A percentile compares a stretch with the other conserved stretches of the same genome.
Conservation (phyloP, 768 basidiomycete genomes). For the Cubamyces lactineus region DNA sequence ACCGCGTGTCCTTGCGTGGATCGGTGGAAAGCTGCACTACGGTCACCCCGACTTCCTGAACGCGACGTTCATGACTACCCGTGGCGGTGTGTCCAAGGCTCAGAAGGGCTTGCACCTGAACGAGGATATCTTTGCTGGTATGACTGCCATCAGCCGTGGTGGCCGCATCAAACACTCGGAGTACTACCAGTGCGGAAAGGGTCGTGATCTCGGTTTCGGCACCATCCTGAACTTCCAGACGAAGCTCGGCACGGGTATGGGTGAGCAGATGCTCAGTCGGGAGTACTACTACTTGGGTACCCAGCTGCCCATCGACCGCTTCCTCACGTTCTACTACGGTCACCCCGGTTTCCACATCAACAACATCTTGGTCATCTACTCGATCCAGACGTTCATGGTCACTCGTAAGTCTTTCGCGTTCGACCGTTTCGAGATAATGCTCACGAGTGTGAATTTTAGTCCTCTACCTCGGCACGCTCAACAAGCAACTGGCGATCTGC, state of each 20-base stretch:
- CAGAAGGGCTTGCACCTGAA: constrained; percentile 98
- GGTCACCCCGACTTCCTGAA: constrained; percentile 99
- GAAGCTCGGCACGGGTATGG: constrained; percentile 99
- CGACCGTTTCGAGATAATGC: background rate
- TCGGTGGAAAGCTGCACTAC: constrained; percentile 98
- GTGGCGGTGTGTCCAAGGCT: constrained; percentile 98
- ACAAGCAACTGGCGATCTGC: constrained; percentile 91
- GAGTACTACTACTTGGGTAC: constrained; percentile 99
- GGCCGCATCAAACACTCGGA: constrained; percentile 99
- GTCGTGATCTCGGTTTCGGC: constrained; percentile 98
- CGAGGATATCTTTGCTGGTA: constrained; percentile 99
- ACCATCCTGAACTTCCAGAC: constrained; percentile 99
- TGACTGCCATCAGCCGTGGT: constrained; percentile 98
- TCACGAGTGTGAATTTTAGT: constrained; percentile 48
- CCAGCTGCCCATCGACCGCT: constrained; percentile 96
- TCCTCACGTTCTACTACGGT: constrained; percentile 99
- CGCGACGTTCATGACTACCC: constrained; percentile 96
- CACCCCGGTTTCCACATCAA: constrained; percentile 99
- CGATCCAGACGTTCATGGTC: constrained; percentile 97
- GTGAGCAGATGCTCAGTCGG: constrained; percentile 99
- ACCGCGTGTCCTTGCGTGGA: constrained; percentile 93
- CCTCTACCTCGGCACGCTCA: constrained; percentile 93
- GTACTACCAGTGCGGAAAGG: constrained; percentile 99
- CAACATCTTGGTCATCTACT: constrained; percentile 98
- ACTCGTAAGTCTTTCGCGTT: constrained; percentile 60